Percentiles rank a stretch among this genome's conserved stretches.
Evolutionary conservation across 257 asterid genomes (phyloP).

Genomic region (Nyctanthes arbortristis): DNA sequence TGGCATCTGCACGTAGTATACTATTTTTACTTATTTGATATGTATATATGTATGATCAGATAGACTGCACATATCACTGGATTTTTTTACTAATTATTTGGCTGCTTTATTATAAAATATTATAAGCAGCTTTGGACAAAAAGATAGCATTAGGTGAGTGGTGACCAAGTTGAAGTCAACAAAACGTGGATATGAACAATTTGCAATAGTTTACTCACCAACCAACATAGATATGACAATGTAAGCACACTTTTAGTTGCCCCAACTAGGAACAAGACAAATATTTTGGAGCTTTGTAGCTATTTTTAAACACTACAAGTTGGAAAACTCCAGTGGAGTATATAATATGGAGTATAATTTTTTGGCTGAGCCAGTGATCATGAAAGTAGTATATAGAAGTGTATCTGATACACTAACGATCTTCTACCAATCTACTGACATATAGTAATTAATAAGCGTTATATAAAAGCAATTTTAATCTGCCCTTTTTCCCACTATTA

Average conservation of each 20-base stretch:
- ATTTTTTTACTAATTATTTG: not conserved
- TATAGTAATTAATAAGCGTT: no score
- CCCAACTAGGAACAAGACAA: not conserved
- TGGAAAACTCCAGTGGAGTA: not conserved
- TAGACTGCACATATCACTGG: no score
- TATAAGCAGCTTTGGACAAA: constrained; percentile 5
- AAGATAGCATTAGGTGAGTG: not conserved
- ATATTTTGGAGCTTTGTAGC: not conserved
- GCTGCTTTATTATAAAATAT: not conserved
- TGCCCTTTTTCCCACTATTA: no score
- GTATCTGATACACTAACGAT: no score
- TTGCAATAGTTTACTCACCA: constrained; percentile 12
- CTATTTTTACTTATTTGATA: no score
- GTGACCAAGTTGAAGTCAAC: not conserved
- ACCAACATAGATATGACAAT: constrained; percentile 5
- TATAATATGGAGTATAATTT: no score
- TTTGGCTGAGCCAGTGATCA: no score
- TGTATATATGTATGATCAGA: no score
- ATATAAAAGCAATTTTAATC: no score
- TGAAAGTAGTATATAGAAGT: no score
- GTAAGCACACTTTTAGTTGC: not conserved
- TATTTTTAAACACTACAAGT: not conserved
- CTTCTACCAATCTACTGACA: no score
- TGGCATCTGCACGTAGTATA: no score
- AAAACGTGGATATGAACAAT: not conserved